Conservation (phyloP, 1,284 basidiomycete species). For the Bjerkandera adusta region DNA sequence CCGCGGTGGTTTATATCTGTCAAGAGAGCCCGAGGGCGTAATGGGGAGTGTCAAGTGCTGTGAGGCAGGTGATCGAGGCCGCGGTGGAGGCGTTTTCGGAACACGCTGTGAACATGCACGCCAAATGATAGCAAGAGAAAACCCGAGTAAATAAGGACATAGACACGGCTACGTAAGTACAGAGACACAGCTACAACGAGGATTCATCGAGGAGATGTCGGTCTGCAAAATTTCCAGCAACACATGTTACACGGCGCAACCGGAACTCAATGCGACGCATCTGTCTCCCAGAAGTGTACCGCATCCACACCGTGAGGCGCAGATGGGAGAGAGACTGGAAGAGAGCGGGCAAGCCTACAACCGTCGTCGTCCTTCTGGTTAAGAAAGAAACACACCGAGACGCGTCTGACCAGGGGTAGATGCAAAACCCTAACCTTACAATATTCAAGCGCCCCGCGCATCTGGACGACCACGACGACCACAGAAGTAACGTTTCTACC, state of each 20-base stretch:
- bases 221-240: slow-evolving; percentile 77
- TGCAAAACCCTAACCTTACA: slow-evolving; percentile 1
- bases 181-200: slow-evolving; percentile 12
- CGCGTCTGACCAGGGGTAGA: not conserved
- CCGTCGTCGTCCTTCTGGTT: slow-evolving; percentile 78
- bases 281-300: slow-evolving; percentile 61
- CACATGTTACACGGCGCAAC: slow-evolving; percentile 49
- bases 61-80: too few species aligned
- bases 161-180: too few species aligned
- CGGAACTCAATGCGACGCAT: slow-evolving; percentile 81
- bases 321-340: slow-evolving; percentile 73
- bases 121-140: slow-evolving; percentile 6
- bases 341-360: slow-evolving; percentile 37
- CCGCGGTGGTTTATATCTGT: not conserved
- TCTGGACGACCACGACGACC: too few species aligned
- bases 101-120: slow-evolving; percentile 3
- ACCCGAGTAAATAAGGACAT: slow-evolving; percentile 10
- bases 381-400: slow-evolving; percentile 5
- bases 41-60: slow-evolving; percentile 2
- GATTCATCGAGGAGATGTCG: slow-evolving; percentile 41
- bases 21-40: not conserved
- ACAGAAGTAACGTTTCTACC: too few species aligned
- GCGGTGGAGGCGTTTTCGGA: not conserved
- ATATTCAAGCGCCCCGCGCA: too few species aligned
- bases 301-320: slow-evolving; percentile 29